Conservation (phyloP, 164 flowering plant genomes). For the Annona cherimola region DNA sequence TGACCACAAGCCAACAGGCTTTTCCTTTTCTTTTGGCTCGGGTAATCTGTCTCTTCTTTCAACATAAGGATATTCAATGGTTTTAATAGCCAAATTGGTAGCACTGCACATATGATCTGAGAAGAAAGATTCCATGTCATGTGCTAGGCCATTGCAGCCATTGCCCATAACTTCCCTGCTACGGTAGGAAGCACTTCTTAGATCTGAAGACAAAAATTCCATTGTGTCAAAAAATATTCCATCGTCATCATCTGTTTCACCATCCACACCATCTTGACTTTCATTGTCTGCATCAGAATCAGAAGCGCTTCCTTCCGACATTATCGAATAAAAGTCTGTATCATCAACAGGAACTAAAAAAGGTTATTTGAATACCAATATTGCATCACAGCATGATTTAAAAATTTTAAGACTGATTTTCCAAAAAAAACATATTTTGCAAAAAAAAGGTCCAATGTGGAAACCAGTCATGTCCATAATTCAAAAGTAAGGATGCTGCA, state of each 20-base stretch:
- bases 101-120: constrained; percentile 41
- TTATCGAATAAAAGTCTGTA: constrained; percentile 89
- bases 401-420: too few relatives aligned
- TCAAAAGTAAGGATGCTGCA: too few relatives aligned
- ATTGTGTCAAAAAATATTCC: constrained; percentile 75
- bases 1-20: constrained; percentile 95
- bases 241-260: constrained; percentile 91
- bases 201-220: constrained; percentile 71
- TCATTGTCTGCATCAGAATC: constrained; percentile 88
- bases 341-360: constrained; percentile 13
- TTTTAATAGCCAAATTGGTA: constrained; percentile 40
- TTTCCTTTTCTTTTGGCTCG: constrained; percentile 97
- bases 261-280: constrained; percentile 81
- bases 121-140: constrained; percentile 44
- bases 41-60: constrained; percentile 85
- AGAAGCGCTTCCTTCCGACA: constrained; percentile 85
- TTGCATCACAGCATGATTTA: too few relatives aligned
- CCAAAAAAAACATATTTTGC: too few relatives aligned
- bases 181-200: constrained; percentile 80
- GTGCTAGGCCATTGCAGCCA: constrained; percentile 28
- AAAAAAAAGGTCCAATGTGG: too few relatives aligned
- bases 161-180: constrained; percentile 57
- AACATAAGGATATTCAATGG: constrained; percentile 59
- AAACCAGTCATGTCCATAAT: too few relatives aligned
- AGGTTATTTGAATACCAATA: too few relatives aligned